These are phyloP conservation scores for Pseudocercospora macadamiae DNA, from an alignment of 2,329 filamentous ascomycete genomes.

Conservation along the genomic window DNA sequence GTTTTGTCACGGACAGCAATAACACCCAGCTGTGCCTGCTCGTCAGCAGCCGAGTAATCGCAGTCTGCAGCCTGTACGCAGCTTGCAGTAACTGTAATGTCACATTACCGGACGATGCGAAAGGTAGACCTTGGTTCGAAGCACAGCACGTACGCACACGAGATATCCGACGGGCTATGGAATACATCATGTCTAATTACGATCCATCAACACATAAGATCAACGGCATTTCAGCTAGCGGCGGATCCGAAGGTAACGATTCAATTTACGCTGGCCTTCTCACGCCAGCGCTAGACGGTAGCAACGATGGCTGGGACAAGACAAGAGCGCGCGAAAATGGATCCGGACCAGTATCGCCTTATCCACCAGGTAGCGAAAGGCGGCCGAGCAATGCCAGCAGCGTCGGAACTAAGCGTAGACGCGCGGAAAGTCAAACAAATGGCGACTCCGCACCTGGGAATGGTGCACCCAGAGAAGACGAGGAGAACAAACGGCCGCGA, in stretches of 20 bases:
- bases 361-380: constrained; percentile 34
- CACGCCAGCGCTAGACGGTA: constrained; percentile 38
- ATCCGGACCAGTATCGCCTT: constrained; percentile 28
- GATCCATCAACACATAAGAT: constrained; percentile 44
- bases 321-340: constrained; percentile 34
- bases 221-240: constrained; percentile 28
- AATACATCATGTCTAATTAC: constrained; percentile 67
- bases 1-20: constrained; percentile 88
- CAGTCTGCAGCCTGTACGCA: constrained; percentile 84
- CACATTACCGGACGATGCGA: constrained; percentile 72
- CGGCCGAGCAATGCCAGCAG: constrained; percentile 36
- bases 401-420: constrained; percentile 34
- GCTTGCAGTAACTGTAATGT: constrained; percentile 75
- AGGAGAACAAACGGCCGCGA: constrained; percentile 26
- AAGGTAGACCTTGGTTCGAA: constrained; percentile 86
- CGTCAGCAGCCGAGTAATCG: constrained; percentile 77
- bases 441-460: constrained; percentile 17
- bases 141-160: constrained; percentile 70
- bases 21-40: constrained; percentile 83
- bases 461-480: constrained; percentile 27
- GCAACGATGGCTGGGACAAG: constrained; percentile 35
- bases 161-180: constrained; percentile 72
- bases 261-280: constrained; percentile 52
- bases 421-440: constrained; percentile 33
- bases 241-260: constrained; percentile 43